Conservation (phyloP, 352 stramenopile species). For the Pythium inflatum region DNA sequence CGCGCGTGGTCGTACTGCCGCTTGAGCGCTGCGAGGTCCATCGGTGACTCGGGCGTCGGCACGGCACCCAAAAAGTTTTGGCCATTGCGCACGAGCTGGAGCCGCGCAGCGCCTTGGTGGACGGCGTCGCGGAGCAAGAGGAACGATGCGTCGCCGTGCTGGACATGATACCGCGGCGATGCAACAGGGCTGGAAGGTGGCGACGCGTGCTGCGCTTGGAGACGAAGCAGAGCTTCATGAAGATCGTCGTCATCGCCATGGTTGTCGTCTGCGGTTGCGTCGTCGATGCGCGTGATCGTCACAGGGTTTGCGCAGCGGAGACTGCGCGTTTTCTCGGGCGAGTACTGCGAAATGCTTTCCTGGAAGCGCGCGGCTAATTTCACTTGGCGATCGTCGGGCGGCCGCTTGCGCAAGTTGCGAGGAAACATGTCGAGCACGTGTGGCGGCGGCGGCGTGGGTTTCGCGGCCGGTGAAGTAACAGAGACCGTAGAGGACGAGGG, state of each 20-base stretch:
- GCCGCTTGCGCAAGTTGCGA: constrained; percentile 39
- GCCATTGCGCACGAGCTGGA: constrained; percentile 57
- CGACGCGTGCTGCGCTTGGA: constrained; percentile 19
- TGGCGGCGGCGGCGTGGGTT: constrained; percentile 7
- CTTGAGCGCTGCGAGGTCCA: constrained; percentile 39
- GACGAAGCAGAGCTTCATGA: constrained; percentile 14
- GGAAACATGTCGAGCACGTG: constrained; percentile 43
- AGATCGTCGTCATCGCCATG: constrained; percentile 16
- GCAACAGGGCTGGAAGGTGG: not conserved
- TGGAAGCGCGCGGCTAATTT: constrained; percentile 57
- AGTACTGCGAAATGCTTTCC: constrained; percentile 54
- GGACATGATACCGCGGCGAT: constrained; percentile 21
- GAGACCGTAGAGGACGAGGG: not conserved
- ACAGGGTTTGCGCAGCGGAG: constrained; percentile 31
- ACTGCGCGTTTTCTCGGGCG: constrained; percentile 43
- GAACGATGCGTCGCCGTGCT: constrained; percentile 47
- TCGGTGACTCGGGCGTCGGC: constrained; percentile 29
- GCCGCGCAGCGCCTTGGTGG: constrained; percentile 48
- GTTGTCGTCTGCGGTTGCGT: not conserved
- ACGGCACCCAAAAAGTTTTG: constrained; percentile 48
- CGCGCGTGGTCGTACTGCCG: constrained; percentile 24
- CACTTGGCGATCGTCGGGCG: constrained; percentile 52
- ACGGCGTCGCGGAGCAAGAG: constrained; percentile 57
- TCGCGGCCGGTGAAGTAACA: not conserved
- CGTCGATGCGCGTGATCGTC: constrained; percentile 11